Base-by-base conservation (phyloP, 441 rosid genomes). In the Macaranga tanarius region DNA sequence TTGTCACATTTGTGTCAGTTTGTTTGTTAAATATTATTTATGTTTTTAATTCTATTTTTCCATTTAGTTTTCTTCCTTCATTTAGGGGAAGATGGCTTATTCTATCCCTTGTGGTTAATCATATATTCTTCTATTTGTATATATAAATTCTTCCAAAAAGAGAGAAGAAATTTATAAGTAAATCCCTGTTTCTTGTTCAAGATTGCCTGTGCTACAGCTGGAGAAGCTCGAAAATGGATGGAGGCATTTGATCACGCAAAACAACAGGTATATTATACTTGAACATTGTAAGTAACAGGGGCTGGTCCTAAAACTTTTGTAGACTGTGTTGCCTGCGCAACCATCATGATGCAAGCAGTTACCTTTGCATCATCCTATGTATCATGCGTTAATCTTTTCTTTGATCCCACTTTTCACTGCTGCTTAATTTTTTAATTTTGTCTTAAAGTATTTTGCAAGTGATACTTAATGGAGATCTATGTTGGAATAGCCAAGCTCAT, bases 211-310 rank as follows among this genome's bases (percentile, higher is more conserved):
- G 86, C 90, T 75, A 80, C 91, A 3, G 97, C 96, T 79, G 99
- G 92, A 81, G 98, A 95, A 85, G 89, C 87, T 75, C 75, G 79
- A 59, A 87, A 90, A 79, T 95, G 99, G 99, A 82, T 88, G 78
- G 99, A 95, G 77, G 99, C 99, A 77, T 95, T 95, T 88, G 92
- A 95, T 79, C 86, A 85, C 52, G 96, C 98, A 74, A 95, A 95
- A 86, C 96, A 92, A 75, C 98, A 92, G 95, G 99, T 95, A 75
- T 23, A 71, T 59, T 69, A 66, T 62, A 55, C 61, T 77, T 54
- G 75, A 68, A 51, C 60, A 63, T 62, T 60, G 28, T 50, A 45
- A 70, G 65, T 70, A 22, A 57, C 50, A 42, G 70, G 58, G 38
- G 44, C 65, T 44, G 5, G 2, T 48, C 20, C 42, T 65, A 42